These are phyloP conservation scores for Mycena chlorophos DNA, from an alignment of 768 basidiomycete species.

Conservation along the genomic window DNA sequence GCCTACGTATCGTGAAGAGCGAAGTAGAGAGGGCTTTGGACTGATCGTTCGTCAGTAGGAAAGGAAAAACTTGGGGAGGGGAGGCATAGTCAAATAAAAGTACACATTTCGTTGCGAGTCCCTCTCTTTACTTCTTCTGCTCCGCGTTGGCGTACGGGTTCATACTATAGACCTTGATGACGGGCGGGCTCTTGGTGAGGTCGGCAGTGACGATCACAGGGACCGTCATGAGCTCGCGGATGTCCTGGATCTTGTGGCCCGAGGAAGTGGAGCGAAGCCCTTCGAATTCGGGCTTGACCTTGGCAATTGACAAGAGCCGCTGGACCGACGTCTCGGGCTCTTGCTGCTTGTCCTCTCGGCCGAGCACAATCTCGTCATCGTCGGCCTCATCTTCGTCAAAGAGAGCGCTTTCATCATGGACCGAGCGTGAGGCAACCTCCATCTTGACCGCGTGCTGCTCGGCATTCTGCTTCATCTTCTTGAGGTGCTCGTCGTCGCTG, in stretches of 20 bases:
- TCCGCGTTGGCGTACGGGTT: slow-evolving; percentile 73
- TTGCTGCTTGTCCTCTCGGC: slow-evolving; percentile 46
- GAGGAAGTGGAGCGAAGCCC: slow-evolving; percentile 69
- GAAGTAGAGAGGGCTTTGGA: slow-evolving; percentile 15
- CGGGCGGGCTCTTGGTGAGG: slow-evolving; percentile 92
- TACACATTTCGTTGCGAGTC: slow-evolving; percentile 29
- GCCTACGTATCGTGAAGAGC: slow-evolving; percentile 7
- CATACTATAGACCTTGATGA: slow-evolving; percentile 96
- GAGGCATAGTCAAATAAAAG: slow-evolving; percentile 32
- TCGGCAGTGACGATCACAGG: slow-evolving; percentile 96
- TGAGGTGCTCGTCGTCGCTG: slow-evolving; percentile 93
- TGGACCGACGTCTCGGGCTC: slow-evolving; percentile 73
- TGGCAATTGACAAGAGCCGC: slow-evolving; percentile 72
- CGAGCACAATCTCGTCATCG: slow-evolving; percentile 82
- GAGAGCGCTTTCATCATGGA: slow-evolving; percentile 83
- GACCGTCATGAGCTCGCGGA: slow-evolving; percentile 89
- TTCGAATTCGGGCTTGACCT: slow-evolving; percentile 78
- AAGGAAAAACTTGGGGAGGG: slow-evolving; percentile 16
- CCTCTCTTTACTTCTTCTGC: slow-evolving; percentile 43
- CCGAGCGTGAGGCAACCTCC: slow-evolving; percentile 83
- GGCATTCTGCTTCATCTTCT: slow-evolving; percentile 90
- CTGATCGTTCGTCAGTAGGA: slow-evolving; percentile 23
- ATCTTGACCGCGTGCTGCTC: slow-evolving; percentile 90
- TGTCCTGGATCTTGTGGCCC: slow-evolving; percentile 95
- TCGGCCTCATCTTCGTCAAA: slow-evolving; percentile 87